Evolutionary conservation across 2,329 filamentous ascomycete species (phyloP), one percentile per base, ranked within the genome.

Genomic region (Aphanoascus verrucosus): DNA sequence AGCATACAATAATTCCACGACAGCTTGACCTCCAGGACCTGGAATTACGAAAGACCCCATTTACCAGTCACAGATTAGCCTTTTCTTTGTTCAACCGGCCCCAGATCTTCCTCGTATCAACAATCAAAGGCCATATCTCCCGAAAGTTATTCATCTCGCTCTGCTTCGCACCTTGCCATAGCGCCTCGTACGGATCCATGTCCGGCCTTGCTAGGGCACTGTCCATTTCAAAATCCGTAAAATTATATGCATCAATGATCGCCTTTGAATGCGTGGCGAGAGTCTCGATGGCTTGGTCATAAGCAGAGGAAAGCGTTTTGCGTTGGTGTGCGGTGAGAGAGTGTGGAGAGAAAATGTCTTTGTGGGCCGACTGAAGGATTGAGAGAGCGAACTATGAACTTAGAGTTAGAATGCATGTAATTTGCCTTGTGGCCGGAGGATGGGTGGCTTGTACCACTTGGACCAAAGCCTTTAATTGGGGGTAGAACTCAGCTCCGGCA

Each of bases 181-280:
- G 42, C 8, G 61, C 61, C 34, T 63, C 59, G 45, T 63, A 63
- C 7, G 61, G 61, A 15, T 53, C 52, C 55, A 61, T 54, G 35
- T 63, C 53, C 12, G 54, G 49, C 37, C 58, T 58, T 15, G 61
- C 60, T 12, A 63, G 46, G 4, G 59, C 60, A 41, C 60, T 62
- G 46, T 63, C 59, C 43, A 62, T 56, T 49, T 63, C 60, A 54
- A 57, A 61, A 17, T 62, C 61, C 11, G 61, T 62, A 19, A 62
- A 59, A 15, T 58, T 58, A 46, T 60, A 62, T 31, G 59, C 61
- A 23, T 62, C 57, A 20, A 62, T 58, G 44, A 63, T 58, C 1
- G 37, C 50, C n/a, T 49, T 55, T 3, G 57, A 57, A 44, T 61
- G 56, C 20, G 51, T 47, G 17, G 59, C 59, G 4, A 62, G 48